A percentile compares a stretch with the other conserved stretches of the same genome.
Evolutionary conservation across 148 eudicot genomes (phyloP).

Genomic region (Diospyros kaki): DNA sequence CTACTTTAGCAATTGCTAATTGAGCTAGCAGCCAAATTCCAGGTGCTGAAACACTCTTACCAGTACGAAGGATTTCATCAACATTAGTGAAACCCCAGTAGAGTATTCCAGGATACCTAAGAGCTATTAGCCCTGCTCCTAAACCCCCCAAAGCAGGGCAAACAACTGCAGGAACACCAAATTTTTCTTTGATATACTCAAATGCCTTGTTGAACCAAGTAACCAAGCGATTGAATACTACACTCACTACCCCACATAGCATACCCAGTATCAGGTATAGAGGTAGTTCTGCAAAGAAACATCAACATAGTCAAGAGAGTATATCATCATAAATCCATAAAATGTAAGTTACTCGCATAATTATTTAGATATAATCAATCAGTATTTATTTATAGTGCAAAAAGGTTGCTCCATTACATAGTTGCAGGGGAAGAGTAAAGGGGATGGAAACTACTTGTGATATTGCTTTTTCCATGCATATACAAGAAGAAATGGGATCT

Average conservation of each 20-base stretch:
- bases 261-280: slow-evolving; percentile 90
- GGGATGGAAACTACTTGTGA: no score
- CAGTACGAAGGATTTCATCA: slow-evolving; percentile 95
- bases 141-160: slow-evolving; percentile 94
- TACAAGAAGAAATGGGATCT: no score
- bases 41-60: slow-evolving; percentile 92
- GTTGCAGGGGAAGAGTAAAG: no score
- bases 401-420: no score
- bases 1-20: slow-evolving; percentile 90
- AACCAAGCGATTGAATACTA: slow-evolving; percentile 72
- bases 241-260: slow-evolving; percentile 96
- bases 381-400: no score
- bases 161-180: slow-evolving; percentile 72
- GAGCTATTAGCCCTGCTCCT: slow-evolving; percentile 96
- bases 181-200: slow-evolving; percentile 70
- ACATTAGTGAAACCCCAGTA: slow-evolving; percentile 99
- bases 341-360: background rate
- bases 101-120: slow-evolving; percentile 84
- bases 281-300: slow-evolving; percentile 72
- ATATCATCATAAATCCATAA: slow-evolving; percentile 13
- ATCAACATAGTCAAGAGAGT: slow-evolving; percentile 7
- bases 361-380: background rate
- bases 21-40: slow-evolving; percentile 96
- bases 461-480: no score
- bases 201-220: slow-evolving; percentile 65